Base-by-base conservation (phyloP, 108 stramenopile genomes). In the Skeletonema grethae region DNA sequence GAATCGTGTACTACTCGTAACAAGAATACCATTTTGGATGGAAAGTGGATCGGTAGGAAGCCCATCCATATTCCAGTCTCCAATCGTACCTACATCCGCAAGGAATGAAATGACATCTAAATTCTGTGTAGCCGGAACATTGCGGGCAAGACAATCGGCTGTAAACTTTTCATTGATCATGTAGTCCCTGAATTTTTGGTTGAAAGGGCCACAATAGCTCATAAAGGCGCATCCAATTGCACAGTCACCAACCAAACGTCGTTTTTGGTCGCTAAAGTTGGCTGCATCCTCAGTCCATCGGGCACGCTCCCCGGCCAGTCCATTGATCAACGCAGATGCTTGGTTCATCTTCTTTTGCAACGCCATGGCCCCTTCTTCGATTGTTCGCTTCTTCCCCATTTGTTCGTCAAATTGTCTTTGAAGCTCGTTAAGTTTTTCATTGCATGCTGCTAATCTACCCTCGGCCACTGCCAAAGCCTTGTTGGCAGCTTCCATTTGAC, bases 151-250 rank as follows among this genome's bases (percentile, higher is more conserved):
- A 50, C 92, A 93, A 61, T 96, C 96, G 29, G 66, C 71, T 9
- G 84, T 80, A 35, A 92, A 95, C 85, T 93, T 93, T 62, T 91
- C 87, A 59, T 88, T 89, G 46, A 95, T 85, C 31, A 95, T 83
- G 56, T 88, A 87, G 57, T 82, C 67, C 20, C 96, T 78, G 85
- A 90, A 96, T 63, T 92, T 87, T 66, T 94, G 93, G 62, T 96
- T 96, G 82, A 96, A 96, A 3, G 96, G 93, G 22, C 96, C 96
- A 61, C 94, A 96, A 80, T 96, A 96, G 31, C 83, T 86, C 55
- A 95, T 88, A 63, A 96, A 96, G 15, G 94, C 94, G 48, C 94
- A 95, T 0, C 86, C 88, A 16, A 94, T 88, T 28, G 96, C 96
- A 61, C 93, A 94, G 70, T 96, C 94, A 25, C 96, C 96, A 35